Base-by-base conservation (phyloP, 2,329 filamentous ascomycete species). In the Fusarium sp. region DNA sequence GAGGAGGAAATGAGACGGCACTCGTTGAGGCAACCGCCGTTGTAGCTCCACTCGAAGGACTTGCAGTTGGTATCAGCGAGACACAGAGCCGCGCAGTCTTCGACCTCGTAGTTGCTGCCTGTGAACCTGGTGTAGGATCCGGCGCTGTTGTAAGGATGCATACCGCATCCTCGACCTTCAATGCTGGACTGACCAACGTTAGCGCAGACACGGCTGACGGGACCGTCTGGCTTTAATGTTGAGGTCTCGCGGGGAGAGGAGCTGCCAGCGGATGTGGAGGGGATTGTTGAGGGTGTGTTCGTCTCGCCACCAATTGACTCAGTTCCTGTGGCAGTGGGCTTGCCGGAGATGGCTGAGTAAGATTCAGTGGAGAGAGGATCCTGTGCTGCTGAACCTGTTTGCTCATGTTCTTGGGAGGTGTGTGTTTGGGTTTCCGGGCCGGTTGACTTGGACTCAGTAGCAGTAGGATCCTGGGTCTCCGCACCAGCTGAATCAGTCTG, bases 21-120 rank as follows among this genome's bases (percentile, higher is more conserved):
- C 1, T 59, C 56, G 15, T 59, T 59, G 8, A 41, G 41, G 3
- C 56, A 59, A 22, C 47, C 47, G 11, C 46, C 30, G 0, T 28
- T 22, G 9, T 59, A 59, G 22, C 50, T 41, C 56, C 56, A 59
- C 15, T 59, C 56, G 5, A 59, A 59, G 3, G 56, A 59, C 6
- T 39, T 33, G 2, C 56, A 59, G 2, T 59, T 59, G 28, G 56
- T 22, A 3, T 59, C 56, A 1, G 56, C 56, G 8, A 59, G 56
- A 14, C 56, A 59, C 0, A 59, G 51, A 3, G 56, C 56, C 0
- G 56, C 56, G 5, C 56, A 59, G n/a, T 59, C 51, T 8, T 59
- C 56, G 1, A 20, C 17, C 3, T 59, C 33, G 22, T 59, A 59
- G 26, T 59, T 59, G 13, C 51, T 56, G 13, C 40, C 40, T 35